A percentile compares a stretch with the other conserved stretches of the same genome.
phyloP scores from a whole-genome alignment of 2,329 filamentous ascomycete species.

The Penicillium decumbens region DNA sequence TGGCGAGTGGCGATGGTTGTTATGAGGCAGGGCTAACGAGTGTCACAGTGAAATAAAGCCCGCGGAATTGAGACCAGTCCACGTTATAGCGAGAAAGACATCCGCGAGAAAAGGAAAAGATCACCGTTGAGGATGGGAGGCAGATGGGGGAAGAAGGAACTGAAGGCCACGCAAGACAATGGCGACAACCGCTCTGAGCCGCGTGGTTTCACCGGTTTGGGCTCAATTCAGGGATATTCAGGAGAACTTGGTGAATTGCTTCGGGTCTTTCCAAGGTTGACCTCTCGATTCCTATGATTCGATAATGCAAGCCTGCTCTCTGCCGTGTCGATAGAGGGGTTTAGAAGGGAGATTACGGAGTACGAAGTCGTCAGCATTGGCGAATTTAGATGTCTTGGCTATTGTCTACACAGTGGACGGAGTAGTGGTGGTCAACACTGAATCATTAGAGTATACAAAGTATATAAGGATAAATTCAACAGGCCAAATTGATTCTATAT shows the following conservation, averaged over 20 bases:
- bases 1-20: constrained; percentile 9
- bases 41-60: constrained; percentile 12
- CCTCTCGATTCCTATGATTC: neutral
- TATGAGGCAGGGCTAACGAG: constrained; percentile 7
- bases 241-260: neutral
- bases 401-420: too few species aligned
- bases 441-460: too few species aligned
- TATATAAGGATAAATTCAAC: neutral
- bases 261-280: neutral
- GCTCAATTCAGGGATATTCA: constrained; percentile 8
- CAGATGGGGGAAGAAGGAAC: constrained; percentile 5
- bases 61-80: constrained; percentile 8
- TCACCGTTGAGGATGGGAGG: neutral
- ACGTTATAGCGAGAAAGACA: constrained; percentile 6
- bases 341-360: neutral
- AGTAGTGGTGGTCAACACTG: too few species aligned
- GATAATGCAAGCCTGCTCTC: constrained; percentile 1
- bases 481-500: neutral
- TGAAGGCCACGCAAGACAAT: constrained; percentile 21
- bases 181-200: constrained; percentile 22
- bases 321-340: neutral
- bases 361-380: neutral
- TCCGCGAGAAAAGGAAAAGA: neutral
- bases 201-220: constrained; percentile 18
- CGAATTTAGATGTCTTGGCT: neutral